Evolutionary conservation across 257 asterid genomes (phyloP).

Genomic region (Solanum habrochaites): DNA sequence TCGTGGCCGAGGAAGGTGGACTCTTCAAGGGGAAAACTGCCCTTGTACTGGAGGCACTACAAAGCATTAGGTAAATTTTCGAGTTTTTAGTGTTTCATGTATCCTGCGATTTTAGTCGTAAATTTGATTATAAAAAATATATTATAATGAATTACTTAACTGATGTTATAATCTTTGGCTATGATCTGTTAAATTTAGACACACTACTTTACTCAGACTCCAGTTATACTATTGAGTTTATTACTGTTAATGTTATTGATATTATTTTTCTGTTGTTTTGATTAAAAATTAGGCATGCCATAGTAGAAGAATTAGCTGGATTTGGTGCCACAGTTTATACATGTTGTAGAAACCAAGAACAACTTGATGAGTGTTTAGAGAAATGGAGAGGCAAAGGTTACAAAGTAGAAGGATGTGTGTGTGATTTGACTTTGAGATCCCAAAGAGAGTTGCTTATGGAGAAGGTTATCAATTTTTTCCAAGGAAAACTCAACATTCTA

Average conservation of each 20-base stretch:
- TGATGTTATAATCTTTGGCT: no score
- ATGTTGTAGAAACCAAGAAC: constrained; percentile 16
- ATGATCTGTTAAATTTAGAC: no score
- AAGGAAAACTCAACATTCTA: constrained; percentile 22
- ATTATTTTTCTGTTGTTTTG: neutral
- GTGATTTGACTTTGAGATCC: constrained; percentile 13
- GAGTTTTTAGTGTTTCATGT: no score
- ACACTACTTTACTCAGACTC: no score
- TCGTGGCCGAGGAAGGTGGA: no score
- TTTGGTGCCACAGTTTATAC: constrained; percentile 22
- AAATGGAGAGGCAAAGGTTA: constrained; percentile 19
- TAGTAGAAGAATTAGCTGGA: constrained; percentile 25
- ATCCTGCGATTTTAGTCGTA: no score
- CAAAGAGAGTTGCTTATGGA: constrained; percentile 15
- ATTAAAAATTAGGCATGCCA: constrained; percentile 10
- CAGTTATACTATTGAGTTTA: neutral
- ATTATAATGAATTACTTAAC: no score
- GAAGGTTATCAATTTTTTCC: constrained; percentile 7
- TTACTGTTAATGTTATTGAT: neutral
- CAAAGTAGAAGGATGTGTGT: constrained; percentile 11
- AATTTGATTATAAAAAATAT: no score
- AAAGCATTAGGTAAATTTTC: no score
- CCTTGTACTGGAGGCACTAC: no score
- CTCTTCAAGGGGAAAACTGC: no score
- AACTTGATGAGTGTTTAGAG: constrained; percentile 5